Evolutionary conservation across 78 protist genomes (phyloP).

Genomic region (Chrysochromulina tobinii): DNA sequence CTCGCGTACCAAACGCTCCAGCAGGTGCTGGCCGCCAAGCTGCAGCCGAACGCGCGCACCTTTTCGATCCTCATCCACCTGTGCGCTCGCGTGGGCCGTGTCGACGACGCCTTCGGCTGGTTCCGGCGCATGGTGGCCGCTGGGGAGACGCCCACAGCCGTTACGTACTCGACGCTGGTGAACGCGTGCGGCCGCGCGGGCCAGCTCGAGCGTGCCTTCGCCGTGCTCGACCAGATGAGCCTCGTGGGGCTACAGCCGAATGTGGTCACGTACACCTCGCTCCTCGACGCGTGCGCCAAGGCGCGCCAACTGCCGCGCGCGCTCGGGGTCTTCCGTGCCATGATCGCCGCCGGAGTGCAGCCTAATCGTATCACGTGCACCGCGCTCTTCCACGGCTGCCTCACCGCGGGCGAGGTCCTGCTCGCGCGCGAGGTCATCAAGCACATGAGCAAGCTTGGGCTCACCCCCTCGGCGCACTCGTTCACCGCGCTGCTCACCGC

Average conservation of each 20-base stretch:
- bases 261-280: neutral
- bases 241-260: neutral
- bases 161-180: neutral
- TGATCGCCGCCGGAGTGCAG: neutral
- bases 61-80: neutral
- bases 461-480: neutral
- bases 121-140: neutral
- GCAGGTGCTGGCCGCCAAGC: neutral
- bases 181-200: conserved; percentile 4
- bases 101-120: conserved; percentile 13
- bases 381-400: conserved; percentile 11
- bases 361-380: neutral
- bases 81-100: neutral
- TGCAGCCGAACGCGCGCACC: neutral
- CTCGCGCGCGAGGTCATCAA: neutral
- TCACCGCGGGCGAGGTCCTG: neutral
- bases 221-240: neutral
- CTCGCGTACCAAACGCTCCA: neutral
- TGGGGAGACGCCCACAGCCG: neutral
- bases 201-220: neutral
- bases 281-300: neutral
- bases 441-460: neutral
- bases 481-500: neutral
- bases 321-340: neutral
- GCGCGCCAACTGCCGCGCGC: neutral